Conservation (phyloP, 129 eudicot species). For the Solidago caesia region DNA sequence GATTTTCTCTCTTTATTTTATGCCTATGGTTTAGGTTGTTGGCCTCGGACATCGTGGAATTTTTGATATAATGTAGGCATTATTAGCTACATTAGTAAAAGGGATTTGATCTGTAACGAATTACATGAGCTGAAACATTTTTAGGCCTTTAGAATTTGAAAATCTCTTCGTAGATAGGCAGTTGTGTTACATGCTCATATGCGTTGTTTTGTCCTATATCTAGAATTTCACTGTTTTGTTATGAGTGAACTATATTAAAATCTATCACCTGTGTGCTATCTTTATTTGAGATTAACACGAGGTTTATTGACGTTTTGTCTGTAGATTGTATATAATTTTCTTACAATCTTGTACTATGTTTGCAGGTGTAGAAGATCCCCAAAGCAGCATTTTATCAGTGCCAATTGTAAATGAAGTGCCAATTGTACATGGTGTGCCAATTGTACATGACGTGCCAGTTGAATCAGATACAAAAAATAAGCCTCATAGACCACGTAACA, state of each 20-base stretch:
- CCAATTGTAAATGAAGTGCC: constrained; percentile 31
- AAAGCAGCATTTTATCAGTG: constrained; percentile 13
- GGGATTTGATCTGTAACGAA: not conserved
- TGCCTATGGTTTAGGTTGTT: constrained; percentile 11
- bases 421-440: not conserved
- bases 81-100: not conserved
- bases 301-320: not conserved
- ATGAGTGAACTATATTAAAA: constrained; percentile 1
- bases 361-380: constrained; percentile 44
- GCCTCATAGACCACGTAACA: constrained; percentile 69
- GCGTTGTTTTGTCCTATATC: not conserved
- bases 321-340: constrained; percentile 11
- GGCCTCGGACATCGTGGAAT: constrained; percentile 4
- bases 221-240: constrained; percentile 11
- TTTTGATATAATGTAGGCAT: constrained; percentile 13
- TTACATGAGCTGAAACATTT: constrained; percentile 13
- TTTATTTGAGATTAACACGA: constrained; percentile 3
- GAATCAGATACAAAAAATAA: constrained; percentile 41
- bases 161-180: constrained; percentile 4
- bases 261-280: constrained; percentile 17
- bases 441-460: constrained; percentile 30
- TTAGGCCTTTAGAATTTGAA: constrained; percentile 9
- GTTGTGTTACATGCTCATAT: constrained; percentile 1
- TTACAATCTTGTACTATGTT: constrained; percentile 16
- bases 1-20: constrained; percentile 1